A percentile compares a stretch with the other conserved stretches of the same genome.
These are phyloP conservation scores for Tylopilus plumbeoviolaceoides DNA, from an alignment of 768 basidiomycete genomes.

Conservation along the genomic window DNA sequence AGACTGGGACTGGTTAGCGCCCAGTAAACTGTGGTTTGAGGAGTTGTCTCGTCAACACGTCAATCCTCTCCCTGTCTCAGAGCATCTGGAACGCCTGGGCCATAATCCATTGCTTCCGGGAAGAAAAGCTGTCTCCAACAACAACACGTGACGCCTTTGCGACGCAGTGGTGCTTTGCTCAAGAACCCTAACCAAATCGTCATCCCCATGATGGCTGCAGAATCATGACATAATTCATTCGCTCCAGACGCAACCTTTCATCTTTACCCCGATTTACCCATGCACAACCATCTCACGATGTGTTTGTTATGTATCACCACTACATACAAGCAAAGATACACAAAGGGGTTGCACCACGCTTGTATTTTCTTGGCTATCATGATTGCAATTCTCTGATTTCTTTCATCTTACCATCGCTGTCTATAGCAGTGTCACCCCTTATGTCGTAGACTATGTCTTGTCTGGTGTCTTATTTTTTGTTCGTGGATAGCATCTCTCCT, in stretches of 20 bases:
- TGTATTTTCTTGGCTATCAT: neutral
- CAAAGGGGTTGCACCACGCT: neutral
- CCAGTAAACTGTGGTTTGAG: neutral
- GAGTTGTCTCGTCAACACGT: neutral
- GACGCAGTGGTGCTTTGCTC: slow-evolving; percentile 66
- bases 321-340: neutral
- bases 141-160: slow-evolving; percentile 52
- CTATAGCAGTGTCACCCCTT: too few species aligned
- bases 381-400: too few species aligned
- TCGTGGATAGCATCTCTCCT: neutral
- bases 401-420: too few species aligned
- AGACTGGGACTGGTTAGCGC: slow-evolving; percentile 25
- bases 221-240: slow-evolving; percentile 17
- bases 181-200: slow-evolving; percentile 33
- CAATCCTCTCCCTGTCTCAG: slow-evolving; percentile 14
- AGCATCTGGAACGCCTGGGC: slow-evolving; percentile 11
- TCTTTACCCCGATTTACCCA: neutral
- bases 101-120: neutral
- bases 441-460: too few species aligned
- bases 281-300: slow-evolving; percentile 1
- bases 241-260: neutral
- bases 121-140: neutral
- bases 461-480: too few species aligned
- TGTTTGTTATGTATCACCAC: neutral
- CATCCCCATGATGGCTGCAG: slow-evolving; percentile 7